Percentiles rank a stretch among this genome's conserved stretches.
Conservation (phyloP, 352 stramenopile genomes). For the Globisporangium recalcitrans region DNA sequence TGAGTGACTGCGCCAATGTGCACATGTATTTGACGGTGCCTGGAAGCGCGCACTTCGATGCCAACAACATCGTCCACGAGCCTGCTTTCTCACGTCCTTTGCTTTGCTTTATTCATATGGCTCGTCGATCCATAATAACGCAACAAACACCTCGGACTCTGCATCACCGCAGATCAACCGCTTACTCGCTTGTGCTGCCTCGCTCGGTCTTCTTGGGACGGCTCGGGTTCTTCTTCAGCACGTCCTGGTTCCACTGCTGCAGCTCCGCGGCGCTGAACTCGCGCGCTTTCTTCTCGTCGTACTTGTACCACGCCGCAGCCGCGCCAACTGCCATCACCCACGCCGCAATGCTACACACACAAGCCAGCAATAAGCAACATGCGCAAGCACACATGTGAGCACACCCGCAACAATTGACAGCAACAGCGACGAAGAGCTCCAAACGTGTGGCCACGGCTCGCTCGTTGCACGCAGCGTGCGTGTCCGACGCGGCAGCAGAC, state of each 20-base stretch:
- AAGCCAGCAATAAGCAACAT: neutral
- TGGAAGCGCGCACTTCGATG: too few relatives aligned
- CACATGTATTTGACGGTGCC: too few relatives aligned
- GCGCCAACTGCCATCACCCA: slow-evolving; percentile 43
- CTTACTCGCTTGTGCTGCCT: slow-evolving; percentile 22
- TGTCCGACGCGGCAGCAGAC: neutral
- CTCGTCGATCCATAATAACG: neutral
- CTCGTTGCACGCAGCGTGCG: neutral
- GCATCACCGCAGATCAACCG: neutral
- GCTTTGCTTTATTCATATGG: neutral
- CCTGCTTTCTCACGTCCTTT: too few relatives aligned
- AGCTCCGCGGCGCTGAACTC: slow-evolving; percentile 45
- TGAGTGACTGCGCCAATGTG: too few relatives aligned
- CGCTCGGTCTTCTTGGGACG: neutral
- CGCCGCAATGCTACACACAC: slow-evolving; percentile 52
- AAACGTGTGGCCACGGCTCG: slow-evolving; percentile 1
- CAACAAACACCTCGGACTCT: neutral
- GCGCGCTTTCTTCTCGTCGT: slow-evolving; percentile 52
- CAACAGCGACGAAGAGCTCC: neutral
- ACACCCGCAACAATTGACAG: neutral
- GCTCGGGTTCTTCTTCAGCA: slow-evolving; percentile 37
- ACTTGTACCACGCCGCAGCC: slow-evolving; percentile 43
- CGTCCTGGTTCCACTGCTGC: slow-evolving; percentile 49
- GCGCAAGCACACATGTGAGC: neutral
- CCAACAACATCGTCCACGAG: too few relatives aligned